Evolutionary conservation across 805 yeast species (phyloP), one percentile per base, ranked within the genome.

Genomic region (Spathaspora arborariae): DNA sequence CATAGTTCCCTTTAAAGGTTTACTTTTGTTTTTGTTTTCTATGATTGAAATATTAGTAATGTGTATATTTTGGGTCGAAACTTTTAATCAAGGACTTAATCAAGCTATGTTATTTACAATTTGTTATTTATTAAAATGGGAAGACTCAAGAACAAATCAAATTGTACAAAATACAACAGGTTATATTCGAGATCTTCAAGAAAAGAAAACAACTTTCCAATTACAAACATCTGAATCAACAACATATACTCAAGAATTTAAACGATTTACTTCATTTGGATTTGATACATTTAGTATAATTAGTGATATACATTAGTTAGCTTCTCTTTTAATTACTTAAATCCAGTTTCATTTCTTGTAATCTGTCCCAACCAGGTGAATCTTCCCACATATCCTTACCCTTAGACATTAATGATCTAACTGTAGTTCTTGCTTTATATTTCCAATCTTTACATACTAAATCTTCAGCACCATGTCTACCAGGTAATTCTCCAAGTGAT

Each of bases 391-490:
- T 76, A 20, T 73, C 69, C 56, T 79, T 84, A 7, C 96, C 96
- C 59, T 83, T 85, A 15, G 92, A 82, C 79, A 87, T 76, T 53
- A 90, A 70, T 1, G 88, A 78, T 57, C 95, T 76, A 18, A 90
- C 76, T 1, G 87, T 72, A 13, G 86, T 76, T 51, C 83, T 76
- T 1, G 96, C 83, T 62, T 89, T 89, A 67, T 84, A 87, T 59
- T 81, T 85, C 97, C 97, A 91, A 60, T 90, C 96, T 58, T 84
- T 81, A 63, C 97, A 90, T 8, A 91, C 95, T n/a, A 84, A 54
- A 60, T 86, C 88, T 18, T 84, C 95, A 2, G 88, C 90, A 20
- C 85, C 85, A 57, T 83, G 78, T 56, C 80, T 84, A 6, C 95
- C 95, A 9, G 87, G 85, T 54, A 80, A 64, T 48, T 85, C 94